Evolutionary conservation across 352 stramenopile species (phyloP).

Genomic region (Elongisporangium senticosum): DNA sequence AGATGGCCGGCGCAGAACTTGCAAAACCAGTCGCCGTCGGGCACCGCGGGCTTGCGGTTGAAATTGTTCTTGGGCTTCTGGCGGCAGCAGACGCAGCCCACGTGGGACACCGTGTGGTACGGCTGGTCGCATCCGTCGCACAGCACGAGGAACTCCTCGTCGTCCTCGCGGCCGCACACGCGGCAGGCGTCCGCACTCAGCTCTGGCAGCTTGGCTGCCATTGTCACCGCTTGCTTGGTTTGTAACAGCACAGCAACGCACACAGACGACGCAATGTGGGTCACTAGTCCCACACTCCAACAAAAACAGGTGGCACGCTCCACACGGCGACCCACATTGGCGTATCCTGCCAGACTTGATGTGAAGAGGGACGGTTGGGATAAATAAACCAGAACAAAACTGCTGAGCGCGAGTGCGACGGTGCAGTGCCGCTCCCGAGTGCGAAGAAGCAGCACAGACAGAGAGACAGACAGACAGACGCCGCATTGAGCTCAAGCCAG

Average conservation of each 20-base stretch:
- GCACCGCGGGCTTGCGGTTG: conserved; percentile 63
- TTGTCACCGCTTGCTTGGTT: conserved; percentile 7
- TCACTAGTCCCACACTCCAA: not conserved
- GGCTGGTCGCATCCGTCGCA: conserved; percentile 74
- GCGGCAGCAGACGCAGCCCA: conserved; percentile 73
- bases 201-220: conserved; percentile 19
- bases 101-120: conserved; percentile 71
- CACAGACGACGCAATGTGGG: not conserved
- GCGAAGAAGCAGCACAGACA: not conserved
- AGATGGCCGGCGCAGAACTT: conserved; percentile 75
- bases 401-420: not conserved
- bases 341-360: not conserved
- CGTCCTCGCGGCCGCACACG: conserved; percentile 69
- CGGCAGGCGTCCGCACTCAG: conserved; percentile 71
- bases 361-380: not conserved
- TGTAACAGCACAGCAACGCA: conserved; percentile 12
- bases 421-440: not conserved
- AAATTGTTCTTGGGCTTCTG: conserved; percentile 77
- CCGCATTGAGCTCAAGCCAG: conserved; percentile 4
- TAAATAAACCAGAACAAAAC: not conserved
- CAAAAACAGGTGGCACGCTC: not conserved
- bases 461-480: not conserved
- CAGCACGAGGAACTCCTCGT: conserved; percentile 74
- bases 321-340: not conserved
- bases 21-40: conserved; percentile 83